A percentile compares a stretch with the other conserved stretches of the same genome.
These are phyloP conservation scores for Euryodendron excelsum DNA, from an alignment of 148 eudicot species.

Conservation along the genomic window DNA sequence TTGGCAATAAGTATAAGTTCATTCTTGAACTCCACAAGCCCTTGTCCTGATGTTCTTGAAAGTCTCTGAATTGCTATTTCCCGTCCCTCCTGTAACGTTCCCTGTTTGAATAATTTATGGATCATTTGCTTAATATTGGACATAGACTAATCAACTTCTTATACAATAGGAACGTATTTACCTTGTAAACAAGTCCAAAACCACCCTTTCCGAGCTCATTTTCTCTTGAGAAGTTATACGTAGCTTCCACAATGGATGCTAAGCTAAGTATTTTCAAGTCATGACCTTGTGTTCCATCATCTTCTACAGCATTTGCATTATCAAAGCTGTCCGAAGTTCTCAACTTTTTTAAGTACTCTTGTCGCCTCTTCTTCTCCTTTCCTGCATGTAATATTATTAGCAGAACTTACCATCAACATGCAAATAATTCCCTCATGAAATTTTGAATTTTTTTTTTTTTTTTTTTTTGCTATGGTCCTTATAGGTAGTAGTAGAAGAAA, in stretches of 20 bases:
- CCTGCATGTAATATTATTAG: slow-evolving; percentile 3
- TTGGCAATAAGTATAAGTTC: slow-evolving; percentile 20
- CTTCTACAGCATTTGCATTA: background rate
- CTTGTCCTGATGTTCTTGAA: slow-evolving; percentile 24
- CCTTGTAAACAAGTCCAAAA: slow-evolving; percentile 30
- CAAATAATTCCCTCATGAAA: too few relatives aligned
- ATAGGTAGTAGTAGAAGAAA: too few relatives aligned
- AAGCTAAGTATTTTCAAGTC: slow-evolving; percentile 20
- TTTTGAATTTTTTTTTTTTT: too few relatives aligned
- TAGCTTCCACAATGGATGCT: slow-evolving; percentile 14
- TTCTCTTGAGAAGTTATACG: slow-evolving; percentile 20
- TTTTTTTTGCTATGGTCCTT: too few relatives aligned
- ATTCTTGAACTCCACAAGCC: slow-evolving; percentile 24
- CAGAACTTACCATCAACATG: background rate
- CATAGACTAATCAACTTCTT: too few relatives aligned
- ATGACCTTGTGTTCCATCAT: slow-evolving; percentile 13
- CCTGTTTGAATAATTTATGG: background rate
- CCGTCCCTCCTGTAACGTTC: slow-evolving; percentile 9
- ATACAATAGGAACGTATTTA: background rate
- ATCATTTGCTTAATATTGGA: background rate
- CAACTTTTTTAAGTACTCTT: slow-evolving; percentile 11
- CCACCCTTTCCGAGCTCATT: slow-evolving; percentile 28
- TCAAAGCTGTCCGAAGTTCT: slow-evolving; percentile 15
- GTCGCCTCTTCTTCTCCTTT: slow-evolving; percentile 14
- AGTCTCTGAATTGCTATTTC: slow-evolving; percentile 24